Conservation (phyloP, 805 yeast species). For the Zygosaccharomyces bisporus region DNA sequence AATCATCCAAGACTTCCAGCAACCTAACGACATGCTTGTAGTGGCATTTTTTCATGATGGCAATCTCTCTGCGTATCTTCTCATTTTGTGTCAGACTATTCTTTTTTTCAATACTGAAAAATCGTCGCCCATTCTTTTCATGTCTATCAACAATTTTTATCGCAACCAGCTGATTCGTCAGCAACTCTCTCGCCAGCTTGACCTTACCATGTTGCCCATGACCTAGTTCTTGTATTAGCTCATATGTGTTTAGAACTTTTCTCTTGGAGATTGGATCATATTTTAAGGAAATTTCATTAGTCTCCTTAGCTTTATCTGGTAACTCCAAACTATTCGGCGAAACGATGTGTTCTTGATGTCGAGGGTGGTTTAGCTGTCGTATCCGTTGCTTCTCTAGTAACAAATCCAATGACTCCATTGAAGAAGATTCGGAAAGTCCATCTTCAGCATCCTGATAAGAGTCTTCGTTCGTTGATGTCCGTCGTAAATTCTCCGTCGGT, state of each 20-base stretch:
- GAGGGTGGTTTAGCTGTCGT: conserved; percentile 42
- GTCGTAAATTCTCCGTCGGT: conserved; percentile 5
- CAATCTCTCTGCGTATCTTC: conserved; percentile 79
- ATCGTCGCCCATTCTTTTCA: conserved; percentile 39
- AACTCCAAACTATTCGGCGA: conserved; percentile 14
- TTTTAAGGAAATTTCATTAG: conserved; percentile 71
- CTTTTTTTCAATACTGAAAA: conserved; percentile 37
- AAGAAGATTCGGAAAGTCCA: conserved; percentile 28
- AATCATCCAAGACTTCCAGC: conserved; percentile 84
- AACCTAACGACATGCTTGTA: conserved; percentile 92
- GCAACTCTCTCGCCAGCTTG: conserved; percentile 75
- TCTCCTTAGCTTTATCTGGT: conserved; percentile 64
- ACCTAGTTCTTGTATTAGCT: conserved; percentile 81
- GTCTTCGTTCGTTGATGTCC: conserved; percentile 1
- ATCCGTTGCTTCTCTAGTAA: conserved; percentile 41
- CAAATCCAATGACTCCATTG: conserved; percentile 38
- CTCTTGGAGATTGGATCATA: conserved; percentile 84
- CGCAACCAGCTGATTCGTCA: conserved; percentile 70
- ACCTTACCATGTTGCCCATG: conserved; percentile 99
- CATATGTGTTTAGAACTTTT: conserved; percentile 83
- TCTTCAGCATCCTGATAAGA: conserved; percentile 6
- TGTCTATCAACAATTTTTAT: conserved; percentile 86
- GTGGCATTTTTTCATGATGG: conserved; percentile 85
- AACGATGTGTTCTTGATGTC: conserved; percentile 37
- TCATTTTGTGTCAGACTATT: conserved; percentile 53